Evolutionary conservation across 495 filamentous ascomycete species (phyloP).

Genomic region (Penicillium angulare): DNA sequence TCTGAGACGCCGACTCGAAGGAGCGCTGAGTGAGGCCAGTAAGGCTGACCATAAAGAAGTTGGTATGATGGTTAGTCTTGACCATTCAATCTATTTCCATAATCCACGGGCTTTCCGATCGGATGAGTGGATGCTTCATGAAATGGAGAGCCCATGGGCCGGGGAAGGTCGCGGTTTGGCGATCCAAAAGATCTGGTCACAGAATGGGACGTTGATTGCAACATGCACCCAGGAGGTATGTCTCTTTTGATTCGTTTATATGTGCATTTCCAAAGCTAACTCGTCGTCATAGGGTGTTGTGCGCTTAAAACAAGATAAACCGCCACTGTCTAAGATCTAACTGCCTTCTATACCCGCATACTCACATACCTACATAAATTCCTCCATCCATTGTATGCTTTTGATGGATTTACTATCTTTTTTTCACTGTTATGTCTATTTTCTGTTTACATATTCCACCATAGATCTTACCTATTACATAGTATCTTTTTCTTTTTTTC

Average conservation of each 20-base stretch:
- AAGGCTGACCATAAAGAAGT: conserved; percentile 44
- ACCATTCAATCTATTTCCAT: conserved; percentile 96
- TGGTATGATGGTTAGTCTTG: conserved; percentile 95
- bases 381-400: too few species aligned
- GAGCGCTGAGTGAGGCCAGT: conserved; percentile 27
- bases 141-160: conserved; percentile 93
- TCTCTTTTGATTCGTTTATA: neutral
- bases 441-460: neutral
- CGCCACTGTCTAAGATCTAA: conserved; percentile 41
- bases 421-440: neutral
- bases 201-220: conserved; percentile 79
- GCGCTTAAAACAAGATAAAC: conserved; percentile 46
- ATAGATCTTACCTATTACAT: neutral
- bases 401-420: neutral
- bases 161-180: conserved; percentile 87
- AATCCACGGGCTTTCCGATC: conserved; percentile 72
- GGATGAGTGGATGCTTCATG: conserved; percentile 91
- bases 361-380: neutral
- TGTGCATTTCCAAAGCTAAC: conserved; percentile 10
- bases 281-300: conserved; percentile 37
- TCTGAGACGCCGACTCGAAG: conserved; percentile 37
- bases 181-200: conserved; percentile 81
- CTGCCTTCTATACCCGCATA: neutral
- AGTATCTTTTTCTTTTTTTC: neutral
- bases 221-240: conserved; percentile 49